phyloP scores from a whole-genome alignment of 805 yeast species.

The Cyberlindnera galapagoensis region DNA sequence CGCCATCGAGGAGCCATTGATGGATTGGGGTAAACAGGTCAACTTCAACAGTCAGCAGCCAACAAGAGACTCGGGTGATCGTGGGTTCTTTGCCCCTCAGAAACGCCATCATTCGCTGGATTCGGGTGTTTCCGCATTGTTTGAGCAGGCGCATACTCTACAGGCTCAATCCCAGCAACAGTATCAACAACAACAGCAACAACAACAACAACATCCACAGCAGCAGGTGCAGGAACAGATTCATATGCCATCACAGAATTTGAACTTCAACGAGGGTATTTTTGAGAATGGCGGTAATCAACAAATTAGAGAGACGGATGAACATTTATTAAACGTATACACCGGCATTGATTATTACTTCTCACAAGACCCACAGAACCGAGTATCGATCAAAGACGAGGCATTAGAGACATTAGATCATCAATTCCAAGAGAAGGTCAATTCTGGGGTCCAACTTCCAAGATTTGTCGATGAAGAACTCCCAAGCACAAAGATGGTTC shows the following conservation, averaged over 20 bases:
- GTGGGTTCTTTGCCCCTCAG: not conserved
- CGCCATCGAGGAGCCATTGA: not conserved
- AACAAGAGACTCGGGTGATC: not conserved
- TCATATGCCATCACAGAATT: conserved; percentile 1
- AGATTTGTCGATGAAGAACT: conserved; percentile 17
- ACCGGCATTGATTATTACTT: conserved; percentile 20
- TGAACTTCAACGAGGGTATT: conserved; percentile 10
- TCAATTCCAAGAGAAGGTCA: conserved; percentile 9
- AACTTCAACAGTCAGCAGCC: not conserved
- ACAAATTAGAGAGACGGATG: conserved; percentile 14
- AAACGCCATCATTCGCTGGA: conserved; percentile 2
- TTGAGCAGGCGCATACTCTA: not conserved
- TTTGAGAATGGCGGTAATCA: conserved; percentile 5
- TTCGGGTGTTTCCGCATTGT: not conserved
- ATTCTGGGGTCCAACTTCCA: conserved; percentile 18
- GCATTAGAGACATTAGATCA: conserved; percentile 6
- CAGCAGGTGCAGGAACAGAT: conserved; percentile 4
- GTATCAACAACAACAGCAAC: conserved; percentile 3
- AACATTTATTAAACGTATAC: conserved; percentile 14
- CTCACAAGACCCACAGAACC: conserved; percentile 18
- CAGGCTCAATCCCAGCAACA: conserved; percentile 4
- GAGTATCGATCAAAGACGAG: conserved; percentile 17
- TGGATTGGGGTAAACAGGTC: not conserved
- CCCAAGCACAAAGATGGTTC: conserved; percentile 35
- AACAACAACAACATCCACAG: not conserved